Base-by-base conservation (phyloP, 768 basidiomycete genomes). In the Cystobasidiopsis lactophilus region DNA sequence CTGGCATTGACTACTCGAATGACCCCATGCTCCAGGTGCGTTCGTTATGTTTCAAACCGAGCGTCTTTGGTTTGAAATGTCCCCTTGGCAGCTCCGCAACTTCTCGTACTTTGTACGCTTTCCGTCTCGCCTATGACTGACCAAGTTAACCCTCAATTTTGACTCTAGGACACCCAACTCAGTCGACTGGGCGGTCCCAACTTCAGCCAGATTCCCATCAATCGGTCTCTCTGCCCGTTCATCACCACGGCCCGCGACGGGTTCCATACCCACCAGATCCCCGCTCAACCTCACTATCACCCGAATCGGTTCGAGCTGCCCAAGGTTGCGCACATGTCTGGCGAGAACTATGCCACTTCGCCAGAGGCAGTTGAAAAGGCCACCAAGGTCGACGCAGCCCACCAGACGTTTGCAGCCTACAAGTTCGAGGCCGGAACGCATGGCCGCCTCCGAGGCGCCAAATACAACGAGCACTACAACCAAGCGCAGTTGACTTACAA, bases 111-210 rank as follows among this genome's bases (percentile, higher is more conserved):
- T 79, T 58, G n/a, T n/a, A n/a, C n/a, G n/a, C n/a, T n/a, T n/a
- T n/a, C n/a, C n/a, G n/a, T n/a, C n/a, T n/a, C n/a, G n/a, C n/a
- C n/a, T n/a, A n/a, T n/a, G n/a, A n/a, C n/a, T n/a, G n/a, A n/a
- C n/a, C n/a, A n/a, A n/a, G n/a, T n/a, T n/a, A n/a, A n/a, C n/a
- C n/a, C n/a, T n/a, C n/a, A n/a, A n/a, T n/a, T n/a, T n/a, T n/a
- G n/a, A n/a, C n/a, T n/a, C n/a, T n/a, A n/a, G n/a, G 84, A 91
- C 64, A 86, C 84, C 0, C 84, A 86, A 60, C 72, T 85, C 47
- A 73, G 76, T 2, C 75, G 86, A 21, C 67, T 89, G 14, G 86
- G 85, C 51, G 58, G 62, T 3, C 65, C 79, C 30, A 89, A 89
- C 64, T 88, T 67, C 59, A 27, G 54, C 37, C 52, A 51, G 50